Percentiles rank a stretch among this genome's conserved stretches.
Evolutionary conservation across 345 rosid species (phyloP).

Genomic region (Rhodamnia argentea): DNA sequence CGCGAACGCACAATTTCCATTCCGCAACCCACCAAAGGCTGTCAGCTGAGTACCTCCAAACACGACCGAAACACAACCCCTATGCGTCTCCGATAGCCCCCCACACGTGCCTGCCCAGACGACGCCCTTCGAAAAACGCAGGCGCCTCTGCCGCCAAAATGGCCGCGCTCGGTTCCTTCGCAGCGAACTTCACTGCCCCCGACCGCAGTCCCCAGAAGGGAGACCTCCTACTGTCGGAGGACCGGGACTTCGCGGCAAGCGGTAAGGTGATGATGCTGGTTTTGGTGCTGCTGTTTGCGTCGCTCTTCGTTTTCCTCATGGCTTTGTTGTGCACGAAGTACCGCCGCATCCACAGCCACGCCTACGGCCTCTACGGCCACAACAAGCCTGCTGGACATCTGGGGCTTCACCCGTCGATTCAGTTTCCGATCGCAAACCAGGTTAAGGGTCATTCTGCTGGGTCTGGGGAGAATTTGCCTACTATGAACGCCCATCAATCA

Average conservation of each 20-base stretch:
- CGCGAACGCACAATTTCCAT: neutral
- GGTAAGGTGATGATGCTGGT: constrained; percentile 42
- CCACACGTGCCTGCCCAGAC: neutral
- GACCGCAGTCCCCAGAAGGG: neutral
- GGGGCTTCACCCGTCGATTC: neutral
- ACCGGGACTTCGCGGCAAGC: constrained; percentile 29
- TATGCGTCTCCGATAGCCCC: neutral
- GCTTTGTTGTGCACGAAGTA: constrained; percentile 6
- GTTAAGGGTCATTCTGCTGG: neutral
- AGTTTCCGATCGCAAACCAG: neutral
- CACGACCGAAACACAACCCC: neutral
- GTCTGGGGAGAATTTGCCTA: neutral
- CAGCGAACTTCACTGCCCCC: neutral
- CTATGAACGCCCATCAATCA: neutral
- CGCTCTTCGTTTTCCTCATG: constrained; percentile 11
- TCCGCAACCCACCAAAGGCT: neutral
- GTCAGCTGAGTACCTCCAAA: neutral
- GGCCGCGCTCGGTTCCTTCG: neutral
- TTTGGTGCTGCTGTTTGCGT: constrained; percentile 19
- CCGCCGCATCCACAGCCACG: neutral
- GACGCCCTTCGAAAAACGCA: neutral
- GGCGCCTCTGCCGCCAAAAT: neutral
- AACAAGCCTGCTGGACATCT: neutral
- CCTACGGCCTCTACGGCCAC: neutral
- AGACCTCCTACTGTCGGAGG: constrained; percentile 18